Evolutionary conservation across 306 rosid species (phyloP).

Genomic region (Elaeagnus macrophylla): DNA sequence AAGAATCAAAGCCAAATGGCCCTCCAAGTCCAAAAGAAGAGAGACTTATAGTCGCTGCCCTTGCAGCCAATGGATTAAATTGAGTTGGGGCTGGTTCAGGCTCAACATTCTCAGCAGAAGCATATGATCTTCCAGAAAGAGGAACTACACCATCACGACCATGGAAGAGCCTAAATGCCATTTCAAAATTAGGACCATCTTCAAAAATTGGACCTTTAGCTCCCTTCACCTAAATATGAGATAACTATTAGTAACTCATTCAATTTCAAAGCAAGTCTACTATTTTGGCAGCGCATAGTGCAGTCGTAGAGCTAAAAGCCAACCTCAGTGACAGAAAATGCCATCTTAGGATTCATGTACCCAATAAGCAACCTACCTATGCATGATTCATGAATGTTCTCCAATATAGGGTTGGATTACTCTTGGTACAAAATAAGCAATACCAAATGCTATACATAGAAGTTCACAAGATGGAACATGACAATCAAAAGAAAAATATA

Average conservation of each 20-base stretch:
- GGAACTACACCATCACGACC: conserved; percentile 96
- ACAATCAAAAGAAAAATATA: background rate
- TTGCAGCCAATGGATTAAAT: conserved; percentile 94
- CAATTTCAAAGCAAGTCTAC: background rate
- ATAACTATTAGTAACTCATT: conserved; percentile 13
- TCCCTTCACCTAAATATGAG: conserved; percentile 51
- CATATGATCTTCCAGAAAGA: conserved; percentile 54
- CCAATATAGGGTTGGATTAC: too few species aligned
- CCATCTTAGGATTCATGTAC: conserved; percentile 1
- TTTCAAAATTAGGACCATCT: conserved; percentile 94
- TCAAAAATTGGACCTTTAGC: conserved; percentile 95
- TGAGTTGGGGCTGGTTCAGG: conserved; percentile 38
- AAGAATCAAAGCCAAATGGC: conserved; percentile 74
- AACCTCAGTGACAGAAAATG: conserved; percentile 1
- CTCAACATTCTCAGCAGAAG: conserved; percentile 39
- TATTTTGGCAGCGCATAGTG: conserved; percentile 5
- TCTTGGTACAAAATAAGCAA: background rate
- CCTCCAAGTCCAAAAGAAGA: conserved; percentile 94
- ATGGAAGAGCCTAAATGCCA: conserved; percentile 92
- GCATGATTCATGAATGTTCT: conserved; percentile 5
- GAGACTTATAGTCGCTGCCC: conserved; percentile 93
- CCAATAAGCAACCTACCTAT: conserved; percentile 7
- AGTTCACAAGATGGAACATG: background rate
- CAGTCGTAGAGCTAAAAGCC: background rate
- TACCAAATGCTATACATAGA: background rate